Conservation (phyloP, 1,139 yeast species). For the Suhomyces kunorum region DNA sequence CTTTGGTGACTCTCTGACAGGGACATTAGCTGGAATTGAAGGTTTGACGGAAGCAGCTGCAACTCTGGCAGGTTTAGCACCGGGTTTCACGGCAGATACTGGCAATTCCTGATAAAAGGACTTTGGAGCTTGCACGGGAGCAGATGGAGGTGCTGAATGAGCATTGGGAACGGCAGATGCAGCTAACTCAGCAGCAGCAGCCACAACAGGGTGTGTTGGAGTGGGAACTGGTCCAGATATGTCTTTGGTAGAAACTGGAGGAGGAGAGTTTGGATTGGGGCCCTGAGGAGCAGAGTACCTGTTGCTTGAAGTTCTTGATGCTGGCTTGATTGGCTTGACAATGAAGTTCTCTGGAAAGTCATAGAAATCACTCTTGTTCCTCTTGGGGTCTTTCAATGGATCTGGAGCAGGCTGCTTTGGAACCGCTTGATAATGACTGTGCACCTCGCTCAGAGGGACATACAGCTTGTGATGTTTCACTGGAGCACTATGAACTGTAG, state of each 20-base stretch:
- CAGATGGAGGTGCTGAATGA: not conserved
- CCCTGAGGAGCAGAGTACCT: constrained; percentile 29
- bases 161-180: not conserved
- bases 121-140: not conserved
- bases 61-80: constrained; percentile 34
- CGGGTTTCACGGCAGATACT: constrained; percentile 27
- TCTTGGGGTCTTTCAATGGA: not conserved
- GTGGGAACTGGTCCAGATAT: not conserved
- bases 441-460: constrained; percentile 2
- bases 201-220: not conserved
- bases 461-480: constrained; percentile 3
- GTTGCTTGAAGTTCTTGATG: constrained; percentile 27
- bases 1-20: constrained; percentile 13
- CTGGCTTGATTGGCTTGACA: constrained; percentile 39
- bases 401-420: constrained; percentile 4
- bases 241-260: constrained; percentile 6
- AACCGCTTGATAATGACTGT: constrained; percentile 5
- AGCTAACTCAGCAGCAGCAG: not conserved
- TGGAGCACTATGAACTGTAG: too few relatives aligned
- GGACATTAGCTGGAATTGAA: constrained; percentile 15
- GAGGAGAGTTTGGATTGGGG: constrained; percentile 8
- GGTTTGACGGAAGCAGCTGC: constrained; percentile 22
- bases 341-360: constrained; percentile 73
- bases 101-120: constrained; percentile 60
- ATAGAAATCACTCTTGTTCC: constrained; percentile 67